phyloP scores from a whole-genome alignment of 1,284 basidiomycete species.

The Ceratobasidium sp. region DNA sequence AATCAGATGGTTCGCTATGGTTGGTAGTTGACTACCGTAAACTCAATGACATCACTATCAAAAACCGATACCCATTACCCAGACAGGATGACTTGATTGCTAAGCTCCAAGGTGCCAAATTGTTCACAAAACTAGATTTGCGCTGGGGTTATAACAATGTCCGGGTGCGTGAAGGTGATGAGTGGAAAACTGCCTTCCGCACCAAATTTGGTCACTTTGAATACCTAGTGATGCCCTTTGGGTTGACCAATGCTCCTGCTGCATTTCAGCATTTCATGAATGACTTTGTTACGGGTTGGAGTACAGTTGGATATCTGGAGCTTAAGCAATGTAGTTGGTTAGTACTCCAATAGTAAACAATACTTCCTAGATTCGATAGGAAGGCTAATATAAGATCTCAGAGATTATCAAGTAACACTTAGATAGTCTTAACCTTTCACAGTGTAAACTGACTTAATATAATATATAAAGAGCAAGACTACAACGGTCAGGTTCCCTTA shows the following conservation, averaged over 20 bases:
- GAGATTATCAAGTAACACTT: too few species aligned
- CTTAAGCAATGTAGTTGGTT: too few species aligned
- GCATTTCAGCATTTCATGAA: slow-evolving; percentile 48
- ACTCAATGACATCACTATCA: slow-evolving; percentile 51
- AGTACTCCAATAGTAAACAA: too few species aligned
- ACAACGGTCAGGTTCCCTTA: too few species aligned
- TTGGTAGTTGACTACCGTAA: slow-evolving; percentile 56
- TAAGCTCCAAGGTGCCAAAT: slow-evolving; percentile 42
- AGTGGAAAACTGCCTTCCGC: slow-evolving; percentile 52
- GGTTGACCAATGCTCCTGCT: slow-evolving; percentile 53
- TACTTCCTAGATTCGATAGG: too few species aligned
- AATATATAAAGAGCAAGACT: too few species aligned
- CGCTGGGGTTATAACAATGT: slow-evolving; percentile 48
- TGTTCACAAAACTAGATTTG: slow-evolving; percentile 50
- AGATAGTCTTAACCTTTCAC: too few species aligned
- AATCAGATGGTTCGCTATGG: slow-evolving; percentile 52
- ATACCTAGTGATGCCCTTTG: slow-evolving; percentile 53
- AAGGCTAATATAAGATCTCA: too few species aligned
- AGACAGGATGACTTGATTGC: slow-evolving; percentile 46
- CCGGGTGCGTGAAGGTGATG: slow-evolving; percentile 45
- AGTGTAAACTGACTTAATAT: too few species aligned
- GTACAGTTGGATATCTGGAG: too few species aligned
- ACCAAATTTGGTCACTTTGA: slow-evolving; percentile 53
- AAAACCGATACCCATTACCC: slow-evolving; percentile 45
- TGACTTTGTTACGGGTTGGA: background rate